phyloP scores from a whole-genome alignment of 2,329 filamentous ascomycete species.

The Sclerotinia subarctica region DNA sequence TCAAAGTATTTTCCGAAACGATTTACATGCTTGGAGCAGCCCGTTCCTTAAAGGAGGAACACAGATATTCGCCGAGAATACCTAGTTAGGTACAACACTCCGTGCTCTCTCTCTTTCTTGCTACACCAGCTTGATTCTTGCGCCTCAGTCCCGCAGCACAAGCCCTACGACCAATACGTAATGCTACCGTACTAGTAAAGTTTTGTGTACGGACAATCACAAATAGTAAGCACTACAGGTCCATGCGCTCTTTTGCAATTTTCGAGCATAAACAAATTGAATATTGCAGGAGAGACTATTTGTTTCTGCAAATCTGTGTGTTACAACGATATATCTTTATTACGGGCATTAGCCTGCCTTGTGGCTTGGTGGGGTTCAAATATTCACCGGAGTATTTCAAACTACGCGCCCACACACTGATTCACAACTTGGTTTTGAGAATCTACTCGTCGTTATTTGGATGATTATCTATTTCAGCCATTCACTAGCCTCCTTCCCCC shows the following conservation, averaged over 20 bases:
- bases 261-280: not conserved
- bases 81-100: not conserved
- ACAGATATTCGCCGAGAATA: not conserved
- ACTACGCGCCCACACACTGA: not conserved
- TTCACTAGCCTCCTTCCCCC: not conserved
- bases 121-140: not conserved
- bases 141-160: conserved; percentile 19
- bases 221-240: conserved; percentile 14
- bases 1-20: not conserved
- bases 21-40: not conserved
- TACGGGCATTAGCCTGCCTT: not conserved
- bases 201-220: not conserved
- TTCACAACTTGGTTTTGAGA: not conserved
- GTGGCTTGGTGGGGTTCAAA: conserved; percentile 8
- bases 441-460: not conserved
- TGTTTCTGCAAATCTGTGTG: not conserved
- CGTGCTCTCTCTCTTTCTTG: not conserved
- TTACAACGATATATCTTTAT: not conserved
- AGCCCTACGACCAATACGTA: conserved; percentile 6
- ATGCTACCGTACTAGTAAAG: not conserved
- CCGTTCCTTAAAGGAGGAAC: not conserved
- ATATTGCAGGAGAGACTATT: not conserved
- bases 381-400: not conserved
- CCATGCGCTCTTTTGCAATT: conserved; percentile 6
- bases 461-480: not conserved